These are phyloP conservation scores for Pestalotiopsis sp. DNA, from an alignment of 2,329 filamentous ascomycete genomes.

Conservation along the genomic window DNA sequence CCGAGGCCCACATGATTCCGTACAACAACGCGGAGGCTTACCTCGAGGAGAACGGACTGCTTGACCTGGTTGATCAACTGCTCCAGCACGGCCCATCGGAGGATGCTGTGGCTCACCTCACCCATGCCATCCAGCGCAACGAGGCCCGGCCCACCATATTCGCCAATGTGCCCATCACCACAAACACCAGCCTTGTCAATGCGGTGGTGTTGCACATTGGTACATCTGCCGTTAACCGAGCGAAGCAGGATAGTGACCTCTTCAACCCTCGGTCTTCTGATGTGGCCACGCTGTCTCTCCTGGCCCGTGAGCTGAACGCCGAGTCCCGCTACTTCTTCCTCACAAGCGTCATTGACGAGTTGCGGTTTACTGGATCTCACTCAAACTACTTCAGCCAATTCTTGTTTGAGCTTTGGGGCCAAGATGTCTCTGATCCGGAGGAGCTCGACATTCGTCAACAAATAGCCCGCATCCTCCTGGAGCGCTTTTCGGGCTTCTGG, in stretches of 20 bases:
- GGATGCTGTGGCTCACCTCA: slow-evolving; percentile 76
- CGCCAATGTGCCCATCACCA: slow-evolving; percentile 67
- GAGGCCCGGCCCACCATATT: slow-evolving; percentile 63
- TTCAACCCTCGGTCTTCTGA: slow-evolving; percentile 70
- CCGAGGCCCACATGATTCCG: slow-evolving; percentile 73
- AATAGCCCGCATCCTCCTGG: slow-evolving; percentile 84
- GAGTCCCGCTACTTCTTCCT: slow-evolving; percentile 86
- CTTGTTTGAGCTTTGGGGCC: slow-evolving; percentile 82
- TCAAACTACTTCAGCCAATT: slow-evolving; percentile 92
- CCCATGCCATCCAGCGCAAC: slow-evolving; percentile 69
- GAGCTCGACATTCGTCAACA: slow-evolving; percentile 85
- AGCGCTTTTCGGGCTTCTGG: slow-evolving; percentile 85
- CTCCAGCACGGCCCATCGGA: slow-evolving; percentile 66
- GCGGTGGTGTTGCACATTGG: slow-evolving; percentile 85
- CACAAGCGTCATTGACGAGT: slow-evolving; percentile 84
- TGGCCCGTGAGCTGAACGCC: slow-evolving; percentile 74
- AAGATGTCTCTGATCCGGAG: slow-evolving; percentile 72
- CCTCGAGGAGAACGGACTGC: slow-evolving; percentile 56
- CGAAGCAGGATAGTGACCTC: slow-evolving; percentile 60
- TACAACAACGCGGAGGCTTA: slow-evolving; percentile 63
- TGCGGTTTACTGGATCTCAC: slow-evolving; percentile 85
- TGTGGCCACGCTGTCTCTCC: slow-evolving; percentile 72
- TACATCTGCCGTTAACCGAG: slow-evolving; percentile 67
- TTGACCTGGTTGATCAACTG: slow-evolving; percentile 62
- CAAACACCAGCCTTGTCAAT: slow-evolving; percentile 74